Conservation (phyloP, 139 green algal species). For the Coccomyxa sp. region DNA sequence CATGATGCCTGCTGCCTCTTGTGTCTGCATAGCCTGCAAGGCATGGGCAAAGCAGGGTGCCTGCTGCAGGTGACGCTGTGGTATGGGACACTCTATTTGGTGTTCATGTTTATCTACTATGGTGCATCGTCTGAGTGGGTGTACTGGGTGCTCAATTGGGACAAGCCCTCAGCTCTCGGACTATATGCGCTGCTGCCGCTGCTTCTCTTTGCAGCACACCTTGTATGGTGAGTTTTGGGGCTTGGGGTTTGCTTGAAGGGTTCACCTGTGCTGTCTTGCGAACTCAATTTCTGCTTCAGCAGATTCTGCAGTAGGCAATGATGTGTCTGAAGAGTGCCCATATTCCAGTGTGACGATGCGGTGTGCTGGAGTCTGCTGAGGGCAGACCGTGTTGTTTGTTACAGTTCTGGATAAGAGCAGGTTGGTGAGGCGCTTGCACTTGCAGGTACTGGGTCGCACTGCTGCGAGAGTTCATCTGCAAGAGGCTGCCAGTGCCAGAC, state of each 20-base stretch:
- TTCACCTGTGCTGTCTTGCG: not conserved
- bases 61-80: not conserved
- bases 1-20: not conserved
- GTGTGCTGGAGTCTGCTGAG: not conserved
- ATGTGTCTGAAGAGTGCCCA: too few relatives aligned
- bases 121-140: slow-evolving; percentile 1
- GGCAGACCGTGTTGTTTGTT: not conserved
- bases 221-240: slow-evolving; percentile 8
- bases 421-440: not conserved
- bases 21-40: not conserved
- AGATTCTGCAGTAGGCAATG: too few relatives aligned
- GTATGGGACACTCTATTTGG: not conserved
- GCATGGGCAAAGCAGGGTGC: not conserved
- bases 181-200: slow-evolving; percentile 3
- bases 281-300: not conserved
- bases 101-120: slow-evolving; percentile 11
- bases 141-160: slow-evolving; percentile 7
- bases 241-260: not conserved
- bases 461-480: not conserved
- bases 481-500: too few relatives aligned
- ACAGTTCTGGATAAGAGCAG: not conserved
- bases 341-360: too few relatives aligned
- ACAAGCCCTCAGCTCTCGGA: not conserved
- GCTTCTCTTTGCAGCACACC: not conserved
- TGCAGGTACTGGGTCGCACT: not conserved